Conservation (phyloP, 108 stramenopile genomes). For the Chaetoceros muelleri region DNA sequence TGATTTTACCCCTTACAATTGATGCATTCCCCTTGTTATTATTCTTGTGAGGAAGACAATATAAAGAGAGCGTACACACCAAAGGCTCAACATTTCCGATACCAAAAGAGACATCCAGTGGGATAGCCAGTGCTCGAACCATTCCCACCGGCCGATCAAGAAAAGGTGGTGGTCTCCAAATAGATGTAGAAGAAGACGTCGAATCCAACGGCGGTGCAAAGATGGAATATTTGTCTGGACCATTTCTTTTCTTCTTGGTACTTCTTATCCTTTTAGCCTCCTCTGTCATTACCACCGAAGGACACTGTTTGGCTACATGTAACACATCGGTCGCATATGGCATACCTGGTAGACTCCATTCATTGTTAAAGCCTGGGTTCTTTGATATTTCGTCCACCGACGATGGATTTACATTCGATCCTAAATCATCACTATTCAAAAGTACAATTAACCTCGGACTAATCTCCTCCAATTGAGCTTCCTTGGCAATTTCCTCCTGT, state of each 20-base stretch:
- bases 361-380: constrained; percentile 9
- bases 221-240: constrained; percentile 27
- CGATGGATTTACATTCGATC: too few species aligned
- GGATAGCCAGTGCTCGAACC: constrained; percentile 40
- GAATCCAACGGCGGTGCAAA: constrained; percentile 76
- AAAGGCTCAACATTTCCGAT: constrained; percentile 50
- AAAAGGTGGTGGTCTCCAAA: constrained; percentile 71
- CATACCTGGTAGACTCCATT: constrained; percentile 37
- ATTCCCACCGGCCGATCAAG: constrained; percentile 62
- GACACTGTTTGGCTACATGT: constrained; percentile 29
- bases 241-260: background rate
- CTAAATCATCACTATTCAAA: constrained; percentile 36
- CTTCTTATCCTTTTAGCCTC: background rate
- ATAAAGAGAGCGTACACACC: constrained; percentile 60
- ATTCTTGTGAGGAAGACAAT: constrained; percentile 19
- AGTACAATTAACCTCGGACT: constrained; percentile 64
- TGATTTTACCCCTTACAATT: constrained; percentile 43
- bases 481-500: constrained; percentile 52
- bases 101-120: constrained; percentile 35
- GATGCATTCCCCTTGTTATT: background rate
- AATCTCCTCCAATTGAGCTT: constrained; percentile 77
- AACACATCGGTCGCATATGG: constrained; percentile 56
- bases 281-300: background rate
- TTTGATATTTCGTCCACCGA: constrained; percentile 7
- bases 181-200: constrained; percentile 31